Conservation (phyloP, 1,284 basidiomycete genomes). For the Boletus sp. region DNA sequence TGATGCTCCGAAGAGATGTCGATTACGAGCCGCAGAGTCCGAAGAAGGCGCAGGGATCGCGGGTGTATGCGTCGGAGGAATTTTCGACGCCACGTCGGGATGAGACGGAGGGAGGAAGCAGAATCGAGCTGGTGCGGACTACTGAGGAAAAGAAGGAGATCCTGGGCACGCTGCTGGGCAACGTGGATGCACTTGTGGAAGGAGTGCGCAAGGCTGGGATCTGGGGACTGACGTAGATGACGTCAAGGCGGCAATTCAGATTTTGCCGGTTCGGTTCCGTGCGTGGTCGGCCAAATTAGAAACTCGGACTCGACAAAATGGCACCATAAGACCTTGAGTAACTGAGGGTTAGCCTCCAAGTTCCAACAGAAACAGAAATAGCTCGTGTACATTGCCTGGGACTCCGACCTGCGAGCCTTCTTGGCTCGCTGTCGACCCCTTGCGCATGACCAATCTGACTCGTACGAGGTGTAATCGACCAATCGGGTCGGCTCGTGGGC, state of each 20-base stretch:
- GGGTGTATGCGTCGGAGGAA: slow-evolving; percentile 31
- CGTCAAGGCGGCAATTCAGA: not conserved
- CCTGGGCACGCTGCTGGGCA: slow-evolving; percentile 76
- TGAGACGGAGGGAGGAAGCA: slow-evolving; percentile 6
- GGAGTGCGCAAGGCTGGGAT: slow-evolving; percentile 80
- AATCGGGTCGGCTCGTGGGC: not conserved
- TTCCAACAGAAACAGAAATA: too few species aligned
- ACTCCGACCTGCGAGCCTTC: too few species aligned
- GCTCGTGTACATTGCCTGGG: too few species aligned
- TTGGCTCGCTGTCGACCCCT: too few species aligned
- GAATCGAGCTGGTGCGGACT: slow-evolving; percentile 40
- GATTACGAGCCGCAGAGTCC: slow-evolving; percentile 69
- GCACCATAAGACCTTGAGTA: too few species aligned
- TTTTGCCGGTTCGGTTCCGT: not conserved
- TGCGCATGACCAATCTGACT: too few species aligned
- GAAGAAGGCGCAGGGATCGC: slow-evolving; percentile 40
- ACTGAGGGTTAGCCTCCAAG: too few species aligned
- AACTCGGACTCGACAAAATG: too few species aligned
- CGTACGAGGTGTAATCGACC: not conserved
- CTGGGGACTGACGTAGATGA: slow-evolving; percentile 53
- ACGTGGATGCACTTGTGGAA: slow-evolving; percentile 83
- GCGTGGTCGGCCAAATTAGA: too few species aligned
- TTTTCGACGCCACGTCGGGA: slow-evolving; percentile 6
- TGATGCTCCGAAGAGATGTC: slow-evolving; percentile 64
- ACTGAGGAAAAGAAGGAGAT: slow-evolving; percentile 84